These are phyloP conservation scores for Saccharomyces hybrid DNA, from an alignment of 1,139 yeast genomes.

Conservation along the genomic window DNA sequence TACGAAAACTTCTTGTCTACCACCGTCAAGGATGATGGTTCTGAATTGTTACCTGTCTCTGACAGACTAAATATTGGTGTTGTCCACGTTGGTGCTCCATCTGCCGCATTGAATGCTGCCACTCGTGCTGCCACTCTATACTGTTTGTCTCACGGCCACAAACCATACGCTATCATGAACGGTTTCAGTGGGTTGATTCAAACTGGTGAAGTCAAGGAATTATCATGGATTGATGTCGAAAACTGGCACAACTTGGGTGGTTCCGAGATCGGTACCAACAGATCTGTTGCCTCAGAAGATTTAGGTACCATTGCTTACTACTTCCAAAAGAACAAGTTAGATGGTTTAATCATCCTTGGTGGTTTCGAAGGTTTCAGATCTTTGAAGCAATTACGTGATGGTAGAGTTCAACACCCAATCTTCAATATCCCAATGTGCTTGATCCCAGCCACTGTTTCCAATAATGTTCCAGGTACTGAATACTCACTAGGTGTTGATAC, in stretches of 20 bases:
- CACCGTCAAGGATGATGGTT: slow-evolving; percentile 53
- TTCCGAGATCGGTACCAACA: slow-evolving; percentile 74
- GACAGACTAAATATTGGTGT: slow-evolving; percentile 61
- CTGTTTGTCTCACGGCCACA: slow-evolving; percentile 70
- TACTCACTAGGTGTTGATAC: slow-evolving; percentile 75
- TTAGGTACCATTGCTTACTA: slow-evolving; percentile 70
- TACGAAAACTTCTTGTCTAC: slow-evolving; percentile 58
- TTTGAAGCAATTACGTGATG: slow-evolving; percentile 56
- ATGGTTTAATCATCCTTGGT: slow-evolving; percentile 68
- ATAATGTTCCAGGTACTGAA: slow-evolving; percentile 80
- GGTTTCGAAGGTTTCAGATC: slow-evolving; percentile 76
- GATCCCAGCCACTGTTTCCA: slow-evolving; percentile 77
- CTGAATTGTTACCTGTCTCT: slow-evolving; percentile 44
- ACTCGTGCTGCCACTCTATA: slow-evolving; percentile 68
- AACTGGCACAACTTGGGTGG: slow-evolving; percentile 75
- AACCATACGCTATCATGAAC: slow-evolving; percentile 62
- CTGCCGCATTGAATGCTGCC: slow-evolving; percentile 75
- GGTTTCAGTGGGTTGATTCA: slow-evolving; percentile 74
- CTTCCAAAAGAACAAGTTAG: slow-evolving; percentile 63
- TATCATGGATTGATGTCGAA: slow-evolving; percentile 63
- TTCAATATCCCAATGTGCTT: slow-evolving; percentile 73
- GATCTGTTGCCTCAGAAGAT: slow-evolving; percentile 63
- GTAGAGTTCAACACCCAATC: slow-evolving; percentile 56
- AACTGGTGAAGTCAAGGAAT: slow-evolving; percentile 57
- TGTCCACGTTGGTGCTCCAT: slow-evolving; percentile 76